Conservation (phyloP, 2,329 filamentous ascomycete genomes). For the Cladosporium oxysporum region DNA sequence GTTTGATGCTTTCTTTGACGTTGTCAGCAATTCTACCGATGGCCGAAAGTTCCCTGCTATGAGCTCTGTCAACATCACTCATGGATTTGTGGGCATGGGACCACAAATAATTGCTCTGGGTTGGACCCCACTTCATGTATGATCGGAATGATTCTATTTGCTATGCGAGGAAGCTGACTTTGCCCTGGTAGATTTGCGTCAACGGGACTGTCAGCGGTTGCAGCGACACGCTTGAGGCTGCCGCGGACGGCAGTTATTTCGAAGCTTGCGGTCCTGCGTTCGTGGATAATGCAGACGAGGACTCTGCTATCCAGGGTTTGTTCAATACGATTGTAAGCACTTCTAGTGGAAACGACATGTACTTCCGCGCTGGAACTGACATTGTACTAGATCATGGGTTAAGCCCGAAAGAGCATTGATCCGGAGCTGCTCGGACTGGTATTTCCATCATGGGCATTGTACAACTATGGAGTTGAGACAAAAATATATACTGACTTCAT, state of each 20-base stretch:
- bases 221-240: slow-evolving; percentile 15
- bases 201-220: slow-evolving; percentile 23
- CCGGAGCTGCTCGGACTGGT: background rate
- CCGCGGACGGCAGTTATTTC: slow-evolving; percentile 14
- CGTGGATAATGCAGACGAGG: slow-evolving; percentile 15
- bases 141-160: background rate
- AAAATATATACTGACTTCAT: too few relatives aligned
- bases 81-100: background rate
- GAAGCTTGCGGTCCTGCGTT: slow-evolving; percentile 24
- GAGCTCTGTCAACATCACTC: slow-evolving; percentile 17
- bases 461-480: too few relatives aligned
- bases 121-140: background rate
- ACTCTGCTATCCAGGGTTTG: background rate
- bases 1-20: slow-evolving; percentile 23
- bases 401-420: background rate
- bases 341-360: background rate
- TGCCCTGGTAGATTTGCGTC: slow-evolving; percentile 16
- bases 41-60: slow-evolving; percentile 21
- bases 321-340: background rate
- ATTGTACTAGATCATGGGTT: background rate
- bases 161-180: background rate
- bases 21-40: slow-evolving; percentile 14
- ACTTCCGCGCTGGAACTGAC: background rate
- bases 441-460: too few relatives aligned
- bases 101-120: background rate